These are phyloP conservation scores for Mycena polygramma DNA, from an alignment of 768 basidiomycete genomes.

Conservation along the genomic window DNA sequence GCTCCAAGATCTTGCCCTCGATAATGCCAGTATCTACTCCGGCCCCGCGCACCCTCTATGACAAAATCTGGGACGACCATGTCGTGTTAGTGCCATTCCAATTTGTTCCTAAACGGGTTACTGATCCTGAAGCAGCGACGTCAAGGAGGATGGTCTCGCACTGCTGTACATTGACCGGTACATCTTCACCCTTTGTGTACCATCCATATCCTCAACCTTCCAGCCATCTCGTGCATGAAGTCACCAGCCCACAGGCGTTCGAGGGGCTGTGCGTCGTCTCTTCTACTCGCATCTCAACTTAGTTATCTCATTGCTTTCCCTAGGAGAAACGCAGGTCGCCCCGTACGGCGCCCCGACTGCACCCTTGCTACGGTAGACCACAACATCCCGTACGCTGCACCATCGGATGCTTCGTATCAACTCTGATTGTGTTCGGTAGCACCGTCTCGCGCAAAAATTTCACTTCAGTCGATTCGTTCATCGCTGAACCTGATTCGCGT, in stretches of 20 bases:
- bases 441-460: slow-evolving; percentile 83
- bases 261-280: slow-evolving; percentile 76
- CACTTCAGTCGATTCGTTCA: slow-evolving; percentile 77
- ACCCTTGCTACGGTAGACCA: slow-evolving; percentile 93
- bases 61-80: slow-evolving; percentile 99
- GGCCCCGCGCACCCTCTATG: slow-evolving; percentile 90
- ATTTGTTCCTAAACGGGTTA: slow-evolving; percentile 22
- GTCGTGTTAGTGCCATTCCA: slow-evolving; percentile 73
- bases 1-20: slow-evolving; percentile 3
- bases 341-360: slow-evolving; percentile 88
- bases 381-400: slow-evolving; percentile 79
- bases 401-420: neutral
- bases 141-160: slow-evolving; percentile 81
- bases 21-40: slow-evolving; percentile 57
- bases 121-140: slow-evolving; percentile 60
- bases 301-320: slow-evolving; percentile 25
- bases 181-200: slow-evolving; percentile 27
- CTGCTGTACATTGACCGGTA: slow-evolving; percentile 89
- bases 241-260: slow-evolving; percentile 94
- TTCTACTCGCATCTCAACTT: slow-evolving; percentile 6
- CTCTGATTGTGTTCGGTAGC: slow-evolving; percentile 51
- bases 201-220: slow-evolving; percentile 5
- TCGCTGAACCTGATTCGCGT: slow-evolving; percentile 87
- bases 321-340: slow-evolving; percentile 80
- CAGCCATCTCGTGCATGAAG: slow-evolving; percentile 85